Evolutionary conservation across 1,139 yeast genomes (phyloP).

Genomic region (Yamadazyma membranifaciens): DNA sequence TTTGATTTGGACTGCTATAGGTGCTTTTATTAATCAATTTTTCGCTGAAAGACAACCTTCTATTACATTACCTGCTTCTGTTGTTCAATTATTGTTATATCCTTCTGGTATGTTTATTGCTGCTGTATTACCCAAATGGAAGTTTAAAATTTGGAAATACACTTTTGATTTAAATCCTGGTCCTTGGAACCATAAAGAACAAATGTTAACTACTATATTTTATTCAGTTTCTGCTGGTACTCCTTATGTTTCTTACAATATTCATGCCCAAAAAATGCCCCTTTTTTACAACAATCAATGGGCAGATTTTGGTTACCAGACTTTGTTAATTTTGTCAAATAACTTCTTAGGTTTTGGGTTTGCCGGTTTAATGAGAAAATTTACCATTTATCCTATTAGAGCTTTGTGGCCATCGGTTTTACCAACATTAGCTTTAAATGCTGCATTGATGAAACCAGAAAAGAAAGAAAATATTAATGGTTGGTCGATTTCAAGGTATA

Average conservation of each 20-base stretch:
- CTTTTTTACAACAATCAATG: constrained; percentile 36
- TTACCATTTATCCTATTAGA: constrained; percentile 52
- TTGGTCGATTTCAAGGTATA: constrained; percentile 28
- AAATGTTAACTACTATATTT: constrained; percentile 51
- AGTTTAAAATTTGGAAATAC: constrained; percentile 33
- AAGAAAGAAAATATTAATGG: constrained; percentile 35
- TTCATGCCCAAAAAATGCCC: constrained; percentile 39
- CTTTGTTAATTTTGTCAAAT: constrained; percentile 46
- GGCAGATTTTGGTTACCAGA: constrained; percentile 47
- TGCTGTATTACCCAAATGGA: constrained; percentile 33
- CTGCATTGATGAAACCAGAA: constrained; percentile 45
- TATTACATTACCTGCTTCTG: constrained; percentile 41
- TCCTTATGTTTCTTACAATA: constrained; percentile 20
- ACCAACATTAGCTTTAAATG: constrained; percentile 53
- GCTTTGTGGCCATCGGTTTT: constrained; percentile 56
- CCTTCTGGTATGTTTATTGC: constrained; percentile 55
- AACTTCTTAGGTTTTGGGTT: constrained; percentile 60
- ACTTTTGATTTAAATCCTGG: constrained; percentile 46
- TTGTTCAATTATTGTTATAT: constrained; percentile 43
- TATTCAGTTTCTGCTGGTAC: constrained; percentile 19
- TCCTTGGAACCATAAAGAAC: constrained; percentile 61
- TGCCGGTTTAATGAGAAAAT: constrained; percentile 55
- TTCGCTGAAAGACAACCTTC: constrained; percentile 56
- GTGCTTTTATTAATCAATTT: constrained; percentile 57
- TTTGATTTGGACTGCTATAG: constrained; percentile 50